phyloP scores from a whole-genome alignment of 345 rosid genomes.

The Bruguiera sexangula region DNA sequence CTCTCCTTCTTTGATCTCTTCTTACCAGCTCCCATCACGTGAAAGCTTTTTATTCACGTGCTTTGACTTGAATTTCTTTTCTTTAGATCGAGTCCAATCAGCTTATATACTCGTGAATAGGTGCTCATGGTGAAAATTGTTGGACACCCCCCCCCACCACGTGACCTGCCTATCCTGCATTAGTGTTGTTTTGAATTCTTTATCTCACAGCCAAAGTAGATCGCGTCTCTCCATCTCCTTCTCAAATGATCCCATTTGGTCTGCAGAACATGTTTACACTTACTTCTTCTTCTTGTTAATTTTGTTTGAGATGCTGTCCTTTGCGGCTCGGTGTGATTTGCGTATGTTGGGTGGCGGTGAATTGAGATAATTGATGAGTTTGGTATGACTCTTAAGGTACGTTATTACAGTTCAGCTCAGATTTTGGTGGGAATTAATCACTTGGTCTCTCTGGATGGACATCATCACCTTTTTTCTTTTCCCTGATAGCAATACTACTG shows the following conservation, averaged over 20 bases:
- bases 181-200: constrained; percentile 13
- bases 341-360: too few relatives aligned
- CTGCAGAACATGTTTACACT: not conserved
- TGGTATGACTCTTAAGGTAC: constrained; percentile 15
- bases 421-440: too few relatives aligned
- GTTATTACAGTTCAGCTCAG: not conserved
- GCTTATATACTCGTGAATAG: not conserved
- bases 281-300: not conserved
- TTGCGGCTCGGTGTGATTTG: too few relatives aligned
- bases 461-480: too few relatives aligned
- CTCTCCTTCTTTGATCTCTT: not conserved
- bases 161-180: constrained; percentile 16
- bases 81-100: constrained; percentile 1
- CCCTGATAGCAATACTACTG: too few relatives aligned
- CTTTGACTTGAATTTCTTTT: constrained; percentile 15
- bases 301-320: not conserved
- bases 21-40: constrained; percentile 27
- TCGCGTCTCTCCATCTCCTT: not conserved
- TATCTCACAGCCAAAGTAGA: not conserved
- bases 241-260: not conserved
- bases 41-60: not conserved
- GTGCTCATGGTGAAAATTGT: constrained; percentile 6
- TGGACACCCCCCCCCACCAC: constrained; percentile 14
- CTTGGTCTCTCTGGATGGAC: too few relatives aligned
- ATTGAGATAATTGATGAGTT: too few relatives aligned